Conservation (phyloP, 2,329 filamentous ascomycete genomes). For the Fusarium papillatum region DNA sequence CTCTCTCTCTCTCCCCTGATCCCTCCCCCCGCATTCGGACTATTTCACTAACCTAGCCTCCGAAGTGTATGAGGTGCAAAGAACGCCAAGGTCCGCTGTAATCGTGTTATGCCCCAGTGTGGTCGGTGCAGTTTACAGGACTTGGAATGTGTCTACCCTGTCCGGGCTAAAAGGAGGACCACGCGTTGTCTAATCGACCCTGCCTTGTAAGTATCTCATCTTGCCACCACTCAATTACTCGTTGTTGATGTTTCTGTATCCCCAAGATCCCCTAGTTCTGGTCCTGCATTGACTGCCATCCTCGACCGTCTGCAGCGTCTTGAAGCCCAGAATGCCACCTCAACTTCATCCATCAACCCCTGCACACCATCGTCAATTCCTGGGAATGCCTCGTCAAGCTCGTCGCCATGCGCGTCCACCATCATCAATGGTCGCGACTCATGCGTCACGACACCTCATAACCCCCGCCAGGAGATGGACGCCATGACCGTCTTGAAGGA, state of each 20-base stretch:
- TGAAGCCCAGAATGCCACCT: slow-evolving; percentile 36
- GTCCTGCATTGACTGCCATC: slow-evolving; percentile 42
- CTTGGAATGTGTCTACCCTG: slow-evolving; percentile 45
- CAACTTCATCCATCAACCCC: slow-evolving; percentile 6
- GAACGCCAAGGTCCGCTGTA: slow-evolving; percentile 47
- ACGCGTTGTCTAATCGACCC: slow-evolving; percentile 28
- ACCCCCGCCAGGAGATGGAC: slow-evolving; percentile 34
- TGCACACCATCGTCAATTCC: slow-evolving; percentile 6
- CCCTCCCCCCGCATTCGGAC: background rate
- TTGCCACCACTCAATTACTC: background rate
- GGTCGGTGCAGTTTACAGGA: slow-evolving; percentile 43
- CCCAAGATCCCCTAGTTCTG: slow-evolving; percentile 21
- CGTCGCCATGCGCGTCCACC: slow-evolving; percentile 20
- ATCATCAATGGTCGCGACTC: slow-evolving; percentile 13
- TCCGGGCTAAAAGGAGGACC: slow-evolving; percentile 43
- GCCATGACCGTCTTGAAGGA: slow-evolving; percentile 44
- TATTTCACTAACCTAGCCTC: slow-evolving; percentile 8
- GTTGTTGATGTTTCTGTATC: slow-evolving; percentile 11
- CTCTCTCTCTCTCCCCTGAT: background rate
- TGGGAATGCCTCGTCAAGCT: slow-evolving; percentile 32
- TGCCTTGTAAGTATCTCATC: slow-evolving; percentile 29
- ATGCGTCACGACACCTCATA: slow-evolving; percentile 11
- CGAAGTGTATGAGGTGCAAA: slow-evolving; percentile 44
- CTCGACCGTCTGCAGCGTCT: slow-evolving; percentile 48
- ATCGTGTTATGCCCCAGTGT: slow-evolving; percentile 46